Base-by-base conservation (phyloP, 495 filamentous ascomycete genomes). In the Hypoxylon cercidicola region DNA sequence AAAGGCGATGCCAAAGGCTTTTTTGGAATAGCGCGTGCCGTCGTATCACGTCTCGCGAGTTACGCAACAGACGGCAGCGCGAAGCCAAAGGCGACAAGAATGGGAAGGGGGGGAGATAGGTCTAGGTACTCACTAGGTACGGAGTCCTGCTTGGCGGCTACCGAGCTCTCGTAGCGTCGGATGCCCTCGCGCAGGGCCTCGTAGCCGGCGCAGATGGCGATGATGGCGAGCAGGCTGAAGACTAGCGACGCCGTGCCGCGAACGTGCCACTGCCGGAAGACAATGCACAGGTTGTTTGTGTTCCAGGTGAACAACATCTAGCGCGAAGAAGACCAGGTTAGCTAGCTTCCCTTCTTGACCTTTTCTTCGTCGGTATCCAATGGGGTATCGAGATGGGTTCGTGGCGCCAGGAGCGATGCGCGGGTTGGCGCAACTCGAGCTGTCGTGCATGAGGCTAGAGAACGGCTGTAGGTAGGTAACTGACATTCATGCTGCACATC, bases 271-370 rank as follows among this genome's bases (percentile, higher is more conserved):
- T 87, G 85, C 65, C 82, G 87, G 82, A 97, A 99, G 77, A 98
- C 83, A 72, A 99, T 93, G 84, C 95, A 99, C 60, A 99, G 90
- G 76, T 97, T 87, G 44, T 85, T 81, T 15, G 92, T 93, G 68
- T 90, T 84, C 96, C 95, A 98, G 51, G 93, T 99, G 77, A 99
- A 99, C 32, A 97, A 86, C 94, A 97, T 98, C 92, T 96, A 62
- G 16, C 37, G 34, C n/a, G 8, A n/a, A 43, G 30, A 50, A 43
- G 52, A 58, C 43, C 34, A 58, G 20, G 57, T 55, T 43, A 55
- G 53, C 25, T 1, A 32, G 55, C 20, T 63, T 25, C 8, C 16
- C 39, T 23, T 62, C 34, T 45, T 39, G 20, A 48, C 30, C 37
- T 11, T 13, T 21, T 37, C n/a, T 32, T 32, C 12, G 3, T 45